Percentiles rank a stretch among this genome's conserved stretches.
Conservation (phyloP, 2,329 filamentous ascomycete species). For the Verticillium alfalfae region DNA sequence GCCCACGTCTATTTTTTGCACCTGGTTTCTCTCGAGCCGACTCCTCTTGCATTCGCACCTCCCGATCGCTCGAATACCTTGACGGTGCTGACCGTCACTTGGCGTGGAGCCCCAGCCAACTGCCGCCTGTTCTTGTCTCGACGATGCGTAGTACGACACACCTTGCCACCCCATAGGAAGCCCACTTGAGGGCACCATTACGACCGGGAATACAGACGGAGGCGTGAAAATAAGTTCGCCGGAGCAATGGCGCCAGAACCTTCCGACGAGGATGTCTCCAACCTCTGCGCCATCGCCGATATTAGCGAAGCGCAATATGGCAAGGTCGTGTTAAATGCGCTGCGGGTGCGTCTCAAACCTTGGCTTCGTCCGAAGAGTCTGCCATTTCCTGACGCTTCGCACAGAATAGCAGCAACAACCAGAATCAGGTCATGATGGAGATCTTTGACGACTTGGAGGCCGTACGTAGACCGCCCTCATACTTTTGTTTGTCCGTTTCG, state of each 20-base stretch:
- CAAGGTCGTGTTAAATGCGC: constrained; percentile 30
- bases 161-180: neutral
- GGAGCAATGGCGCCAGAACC: constrained; percentile 22
- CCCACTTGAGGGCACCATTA: neutral
- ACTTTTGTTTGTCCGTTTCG: constrained; percentile 6
- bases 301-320: constrained; percentile 30
- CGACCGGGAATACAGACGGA: neutral
- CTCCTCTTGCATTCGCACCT: neutral
- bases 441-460: constrained; percentile 42
- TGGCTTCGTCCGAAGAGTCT: neutral
- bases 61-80: neutral
- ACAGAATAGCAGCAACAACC: constrained; percentile 36
- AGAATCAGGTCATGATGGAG: constrained; percentile 43
- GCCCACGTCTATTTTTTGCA: neutral
- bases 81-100: neutral
- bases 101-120: neutral
- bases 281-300: constrained; percentile 35
- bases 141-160: neutral
- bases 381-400: constrained; percentile 1
- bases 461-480: constrained; percentile 15
- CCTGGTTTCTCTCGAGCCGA: neutral
- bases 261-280: constrained; percentile 27
- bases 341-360: constrained; percentile 26
- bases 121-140: neutral
- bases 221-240: neutral